Conservation (phyloP, 2,329 filamentous ascomycete genomes). For the Penicillium crustosum region DNA sequence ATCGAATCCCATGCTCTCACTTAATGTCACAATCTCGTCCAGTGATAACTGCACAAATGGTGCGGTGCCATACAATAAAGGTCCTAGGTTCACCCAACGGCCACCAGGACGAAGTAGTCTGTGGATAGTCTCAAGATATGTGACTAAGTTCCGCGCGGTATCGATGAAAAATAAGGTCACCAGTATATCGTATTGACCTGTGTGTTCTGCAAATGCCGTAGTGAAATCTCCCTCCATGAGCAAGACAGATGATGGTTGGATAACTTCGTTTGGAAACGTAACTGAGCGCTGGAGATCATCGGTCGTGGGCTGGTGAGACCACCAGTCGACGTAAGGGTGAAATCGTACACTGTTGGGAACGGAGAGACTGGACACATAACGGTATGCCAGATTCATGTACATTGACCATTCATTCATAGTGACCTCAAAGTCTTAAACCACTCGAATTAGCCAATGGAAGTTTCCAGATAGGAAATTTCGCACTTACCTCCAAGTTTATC, state of each 20-base stretch:
- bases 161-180: constrained; percentile 63
- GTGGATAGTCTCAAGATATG: constrained; percentile 57
- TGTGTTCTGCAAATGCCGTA: constrained; percentile 33
- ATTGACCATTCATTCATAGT: constrained; percentile 60
- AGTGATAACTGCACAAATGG: constrained; percentile 58
- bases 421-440: constrained; percentile 48
- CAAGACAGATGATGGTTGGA: constrained; percentile 39
- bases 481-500: constrained; percentile 43
- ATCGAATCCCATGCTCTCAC: constrained; percentile 53
- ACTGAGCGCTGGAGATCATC: constrained; percentile 50
- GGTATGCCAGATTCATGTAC: constrained; percentile 58
- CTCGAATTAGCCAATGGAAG: not conserved
- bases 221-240: constrained; percentile 59
- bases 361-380: constrained; percentile 46
- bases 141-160: constrained; percentile 57
- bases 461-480: not conserved
- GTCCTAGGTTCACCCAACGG: constrained; percentile 58
- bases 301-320: constrained; percentile 56
- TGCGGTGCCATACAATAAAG: constrained; percentile 55
- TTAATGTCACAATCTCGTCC: constrained; percentile 53
- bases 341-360: constrained; percentile 27
- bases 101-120: constrained; percentile 50
- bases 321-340: constrained; percentile 57
- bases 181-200: constrained; percentile 48
- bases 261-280: constrained; percentile 45